These are phyloP conservation scores for Sarocladiaceae sp. DNA, from an alignment of 2,329 filamentous ascomycete genomes.

Conservation along the genomic window DNA sequence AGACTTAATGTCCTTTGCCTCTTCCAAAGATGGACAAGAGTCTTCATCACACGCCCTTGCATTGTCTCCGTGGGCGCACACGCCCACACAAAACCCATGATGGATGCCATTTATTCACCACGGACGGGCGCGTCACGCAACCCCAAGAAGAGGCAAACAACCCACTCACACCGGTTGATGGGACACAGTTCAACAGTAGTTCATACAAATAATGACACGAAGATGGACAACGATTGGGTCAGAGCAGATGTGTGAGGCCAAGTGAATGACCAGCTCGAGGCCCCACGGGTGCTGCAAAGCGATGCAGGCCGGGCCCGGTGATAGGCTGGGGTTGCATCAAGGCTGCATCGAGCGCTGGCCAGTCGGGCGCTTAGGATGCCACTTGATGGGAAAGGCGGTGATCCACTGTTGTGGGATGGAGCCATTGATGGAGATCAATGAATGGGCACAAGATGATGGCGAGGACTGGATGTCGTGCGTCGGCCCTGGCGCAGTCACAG, in stretches of 20 bases:
- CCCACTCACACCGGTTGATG: neutral
- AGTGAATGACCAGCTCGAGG: slow-evolving; percentile 8
- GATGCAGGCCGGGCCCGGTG: neutral
- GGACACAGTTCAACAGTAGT: neutral
- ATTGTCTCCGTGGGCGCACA: neutral
- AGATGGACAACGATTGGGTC: neutral
- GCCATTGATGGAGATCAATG: neutral
- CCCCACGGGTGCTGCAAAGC: slow-evolving; percentile 2
- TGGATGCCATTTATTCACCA: slow-evolving; percentile 6
- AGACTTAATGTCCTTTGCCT: neutral
- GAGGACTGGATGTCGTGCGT: slow-evolving; percentile 36
- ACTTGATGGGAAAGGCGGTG: neutral
- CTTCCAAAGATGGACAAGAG: neutral
- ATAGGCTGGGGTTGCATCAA: slow-evolving; percentile 9
- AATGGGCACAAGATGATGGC: slow-evolving; percentile 14
- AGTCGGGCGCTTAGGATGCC: slow-evolving; percentile 10
- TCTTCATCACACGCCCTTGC: slow-evolving; percentile 3
- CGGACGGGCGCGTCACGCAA: slow-evolving; percentile 8
- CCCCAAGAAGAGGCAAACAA: neutral
- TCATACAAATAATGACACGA: neutral
- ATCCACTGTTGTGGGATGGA: slow-evolving; percentile 1
- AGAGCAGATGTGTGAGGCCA: neutral
- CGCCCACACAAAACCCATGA: neutral
- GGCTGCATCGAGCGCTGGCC: slow-evolving; percentile 1
- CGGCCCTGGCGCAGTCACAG: slow-evolving; percentile 4